phyloP scores from a whole-genome alignment of 345 rosid species.

The Nasturtium officinale region DNA sequence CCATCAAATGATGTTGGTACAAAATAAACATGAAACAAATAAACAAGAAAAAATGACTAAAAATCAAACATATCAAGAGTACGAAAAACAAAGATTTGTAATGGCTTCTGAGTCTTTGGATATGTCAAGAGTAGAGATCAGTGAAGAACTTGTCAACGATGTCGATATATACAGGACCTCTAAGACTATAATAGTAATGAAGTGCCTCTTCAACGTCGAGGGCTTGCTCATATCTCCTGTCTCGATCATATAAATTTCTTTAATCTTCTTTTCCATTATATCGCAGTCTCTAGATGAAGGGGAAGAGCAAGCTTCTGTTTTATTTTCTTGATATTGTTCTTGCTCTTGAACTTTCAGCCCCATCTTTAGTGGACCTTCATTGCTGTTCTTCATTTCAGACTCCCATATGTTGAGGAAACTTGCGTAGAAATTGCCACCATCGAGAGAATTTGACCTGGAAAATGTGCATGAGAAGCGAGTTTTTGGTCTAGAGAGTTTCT shows the following conservation, averaged over 20 bases:
- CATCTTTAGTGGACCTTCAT: slow-evolving; percentile 10
- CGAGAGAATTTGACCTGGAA: slow-evolving; percentile 41
- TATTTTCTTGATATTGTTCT: slow-evolving; percentile 18
- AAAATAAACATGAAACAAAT: slow-evolving; percentile 4
- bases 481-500: slow-evolving; percentile 50
- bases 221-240: slow-evolving; percentile 70
- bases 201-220: slow-evolving; percentile 91
- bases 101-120: not conserved
- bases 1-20: not conserved
- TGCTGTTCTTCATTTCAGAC: slow-evolving; percentile 32
- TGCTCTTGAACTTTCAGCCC: slow-evolving; percentile 24
- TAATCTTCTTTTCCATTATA: slow-evolving; percentile 69
- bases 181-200: slow-evolving; percentile 77
- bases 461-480: slow-evolving; percentile 34
- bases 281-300: slow-evolving; percentile 24
- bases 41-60: slow-evolving; percentile 1
- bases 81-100: not conserved
- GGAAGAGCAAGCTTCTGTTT: slow-evolving; percentile 28
- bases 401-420: slow-evolving; percentile 44
- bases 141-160: slow-evolving; percentile 80
- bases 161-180: slow-evolving; percentile 74
- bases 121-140: slow-evolving; percentile 57
- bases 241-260: slow-evolving; percentile 73
- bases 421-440: slow-evolving; percentile 32
- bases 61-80: slow-evolving; percentile 10